These are phyloP conservation scores for Debaryomyces fabryi DNA, from an alignment of 1,139 yeast genomes.

Conservation along the genomic window DNA sequence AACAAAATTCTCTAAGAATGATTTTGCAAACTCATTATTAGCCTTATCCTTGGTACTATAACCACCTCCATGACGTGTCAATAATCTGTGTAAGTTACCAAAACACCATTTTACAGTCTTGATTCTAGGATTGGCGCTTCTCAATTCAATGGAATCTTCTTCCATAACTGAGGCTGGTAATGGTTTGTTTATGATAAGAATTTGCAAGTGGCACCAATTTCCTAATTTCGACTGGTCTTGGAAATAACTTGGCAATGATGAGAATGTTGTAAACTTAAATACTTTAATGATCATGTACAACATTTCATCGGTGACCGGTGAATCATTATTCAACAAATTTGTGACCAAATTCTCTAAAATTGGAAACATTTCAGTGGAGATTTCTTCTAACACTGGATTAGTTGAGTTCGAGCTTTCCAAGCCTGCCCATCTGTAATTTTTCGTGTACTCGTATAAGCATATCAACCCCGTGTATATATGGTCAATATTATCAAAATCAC, in stretches of 20 bases:
- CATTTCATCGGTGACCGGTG: slow-evolving; percentile 52
- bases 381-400: slow-evolving; percentile 50
- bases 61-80: slow-evolving; percentile 58
- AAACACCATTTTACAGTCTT: slow-evolving; percentile 75
- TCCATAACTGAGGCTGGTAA: slow-evolving; percentile 40
- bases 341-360: slow-evolving; percentile 52
- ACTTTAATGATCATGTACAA: slow-evolving; percentile 63
- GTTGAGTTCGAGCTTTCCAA: slow-evolving; percentile 43
- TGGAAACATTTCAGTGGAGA: slow-evolving; percentile 56
- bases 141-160: slow-evolving; percentile 38
- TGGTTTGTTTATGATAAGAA: slow-evolving; percentile 51
- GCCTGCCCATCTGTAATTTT: slow-evolving; percentile 59
- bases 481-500: slow-evolving; percentile 48
- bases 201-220: slow-evolving; percentile 65
- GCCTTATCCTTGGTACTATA: slow-evolving; percentile 39
- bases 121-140: slow-evolving; percentile 49
- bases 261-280: slow-evolving; percentile 63
- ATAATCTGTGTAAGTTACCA: slow-evolving; percentile 64
- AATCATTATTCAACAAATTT: slow-evolving; percentile 35
- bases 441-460: slow-evolving; percentile 56
- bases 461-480: slow-evolving; percentile 62
- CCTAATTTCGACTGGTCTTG: slow-evolving; percentile 54
- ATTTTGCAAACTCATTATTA: slow-evolving; percentile 43
- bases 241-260: slow-evolving; percentile 61
- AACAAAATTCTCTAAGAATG: slow-evolving; percentile 54